Percentiles rank a stretch among this genome's conserved stretches.
phyloP scores from a whole-genome alignment of 1,284 basidiomycete species.

The Taiwanofungus camphoratus region DNA sequence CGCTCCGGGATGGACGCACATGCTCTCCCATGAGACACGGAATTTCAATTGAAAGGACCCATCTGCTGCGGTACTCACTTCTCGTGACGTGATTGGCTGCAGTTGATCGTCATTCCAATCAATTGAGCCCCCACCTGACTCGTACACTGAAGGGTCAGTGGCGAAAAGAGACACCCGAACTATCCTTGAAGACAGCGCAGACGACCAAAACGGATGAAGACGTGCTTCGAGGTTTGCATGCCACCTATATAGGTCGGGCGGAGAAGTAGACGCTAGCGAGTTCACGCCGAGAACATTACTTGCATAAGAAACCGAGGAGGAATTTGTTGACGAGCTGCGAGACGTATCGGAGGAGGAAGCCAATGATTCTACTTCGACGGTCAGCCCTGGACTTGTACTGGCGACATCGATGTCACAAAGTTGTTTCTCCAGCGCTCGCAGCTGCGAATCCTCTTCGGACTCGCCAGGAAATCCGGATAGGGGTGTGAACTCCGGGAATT shows the following conservation, averaged over 20 bases:
- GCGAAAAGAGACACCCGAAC: slow-evolving; percentile 54
- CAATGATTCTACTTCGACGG: no score
- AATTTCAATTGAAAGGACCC: slow-evolving; percentile 69
- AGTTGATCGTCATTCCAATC: slow-evolving; percentile 24
- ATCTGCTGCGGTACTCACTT: slow-evolving; percentile 54
- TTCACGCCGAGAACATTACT: no score
- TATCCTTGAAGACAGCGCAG: slow-evolving; percentile 52
- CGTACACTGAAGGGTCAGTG: slow-evolving; percentile 24
- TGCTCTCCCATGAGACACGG: slow-evolving; percentile 58
- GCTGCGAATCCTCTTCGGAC: no score
- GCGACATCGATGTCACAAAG: no score
- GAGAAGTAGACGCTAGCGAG: slow-evolving; percentile 1
- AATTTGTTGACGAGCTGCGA: no score
- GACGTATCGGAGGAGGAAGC: no score
- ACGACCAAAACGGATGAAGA: slow-evolving; percentile 74
- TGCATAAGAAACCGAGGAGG: no score
- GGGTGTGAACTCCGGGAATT: no score
- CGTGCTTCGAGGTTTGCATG: slow-evolving; percentile 73
- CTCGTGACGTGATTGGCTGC: slow-evolving; percentile 42
- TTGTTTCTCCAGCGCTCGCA: no score
- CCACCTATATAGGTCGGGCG: slow-evolving; percentile 34
- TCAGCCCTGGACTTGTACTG: no score
- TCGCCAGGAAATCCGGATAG: no score
- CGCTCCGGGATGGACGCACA: slow-evolving; percentile 56
- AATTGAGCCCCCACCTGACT: slow-evolving; percentile 11